Base-by-base conservation (phyloP, 768 basidiomycete genomes). In the Naematelia encephala region DNA sequence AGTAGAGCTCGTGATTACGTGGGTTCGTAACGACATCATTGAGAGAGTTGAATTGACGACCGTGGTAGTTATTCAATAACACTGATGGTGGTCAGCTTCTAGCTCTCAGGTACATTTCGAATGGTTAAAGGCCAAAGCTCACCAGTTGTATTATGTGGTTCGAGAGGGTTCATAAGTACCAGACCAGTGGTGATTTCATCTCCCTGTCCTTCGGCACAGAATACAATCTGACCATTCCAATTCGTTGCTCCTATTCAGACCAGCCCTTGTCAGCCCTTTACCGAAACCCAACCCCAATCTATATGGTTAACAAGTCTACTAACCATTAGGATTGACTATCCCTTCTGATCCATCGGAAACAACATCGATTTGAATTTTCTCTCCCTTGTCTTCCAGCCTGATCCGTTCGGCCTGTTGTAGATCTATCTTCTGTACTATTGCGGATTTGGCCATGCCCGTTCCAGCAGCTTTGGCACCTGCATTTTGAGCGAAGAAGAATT, bases 1-100 rank as follows among this genome's bases (percentile, higher is more conserved):
- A 89, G 78, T 87, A 89, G 1, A 90, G 64, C 39, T 83, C 83
- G 34, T 84, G 84, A 61, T 82, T 86, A 3, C 76, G 74, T 1
- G 86, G 87, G 53, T 88, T 85, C 2, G 89, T 79, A 66, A 87
- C 89, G 59, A 87, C 80, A 63, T 91, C 89, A 72, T 90, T 88
- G 51, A 90, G 73, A 1, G 88, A 88, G 76, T 87, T 89, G 78
- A 89, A 91, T 63, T 89, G 88, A 2, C 87, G 80, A 1, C 88
- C 88, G 66, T 83, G 87, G 76, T 82, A 88, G 77, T 89, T 90
- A 76, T 90, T 87, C 60, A 90, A 74, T 14, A 90, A 74, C 44
- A 69, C 72, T 69, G 34, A 19, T 5, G 14, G 26, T 14, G 8
- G 8, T 53, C 29, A 59, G 56, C 39, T 25, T 8, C 16, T 3